phyloP scores from a whole-genome alignment of 1,139 yeast species.

The Zygosaccharomyces pseudobailii region DNA sequence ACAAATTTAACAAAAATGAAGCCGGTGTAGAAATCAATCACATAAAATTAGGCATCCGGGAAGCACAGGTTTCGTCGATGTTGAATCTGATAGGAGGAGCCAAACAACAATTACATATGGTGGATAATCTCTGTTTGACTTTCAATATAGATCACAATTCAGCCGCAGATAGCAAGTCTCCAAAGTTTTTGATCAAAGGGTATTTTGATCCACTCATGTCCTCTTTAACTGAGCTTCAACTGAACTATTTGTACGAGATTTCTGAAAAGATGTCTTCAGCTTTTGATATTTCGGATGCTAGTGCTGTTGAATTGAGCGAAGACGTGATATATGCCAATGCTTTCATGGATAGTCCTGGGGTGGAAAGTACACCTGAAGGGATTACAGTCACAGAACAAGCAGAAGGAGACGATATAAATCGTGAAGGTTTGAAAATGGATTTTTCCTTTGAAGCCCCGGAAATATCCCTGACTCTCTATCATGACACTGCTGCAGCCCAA shows the following conservation, averaged over 20 bases:
- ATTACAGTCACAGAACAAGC: not conserved
- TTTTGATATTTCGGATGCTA: conserved; percentile 39
- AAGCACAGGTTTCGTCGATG: conserved; percentile 59
- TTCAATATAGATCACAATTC: conserved; percentile 59
- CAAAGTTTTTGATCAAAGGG: conserved; percentile 56
- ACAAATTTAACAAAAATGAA: conserved; percentile 44
- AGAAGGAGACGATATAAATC: conserved; percentile 15
- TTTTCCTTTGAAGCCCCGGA: conserved; percentile 57
- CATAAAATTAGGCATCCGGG: conserved; percentile 64
- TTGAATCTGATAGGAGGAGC: conserved; percentile 46
- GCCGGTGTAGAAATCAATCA: conserved; percentile 41
- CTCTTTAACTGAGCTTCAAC: conserved; percentile 73
- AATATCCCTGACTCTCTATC: conserved; percentile 60
- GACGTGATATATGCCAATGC: conserved; percentile 50
- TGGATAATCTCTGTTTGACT: conserved; percentile 62
- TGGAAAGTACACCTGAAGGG: conserved; percentile 8
- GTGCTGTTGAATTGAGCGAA: conserved; percentile 43
- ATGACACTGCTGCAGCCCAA: conserved; percentile 44
- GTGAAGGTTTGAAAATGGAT: conserved; percentile 41
- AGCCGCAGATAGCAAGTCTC: conserved; percentile 38
- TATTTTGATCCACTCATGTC: conserved; percentile 61
- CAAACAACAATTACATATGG: conserved; percentile 57
- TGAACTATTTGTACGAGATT: conserved; percentile 53
- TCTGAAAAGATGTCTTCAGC: conserved; percentile 56
- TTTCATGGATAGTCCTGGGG: conserved; percentile 23